A percentile compares a stretch with the other conserved stretches of the same genome.
phyloP scores from a whole-genome alignment of 192 early-diverging fungal species.

The Entomortierella lignicola region DNA sequence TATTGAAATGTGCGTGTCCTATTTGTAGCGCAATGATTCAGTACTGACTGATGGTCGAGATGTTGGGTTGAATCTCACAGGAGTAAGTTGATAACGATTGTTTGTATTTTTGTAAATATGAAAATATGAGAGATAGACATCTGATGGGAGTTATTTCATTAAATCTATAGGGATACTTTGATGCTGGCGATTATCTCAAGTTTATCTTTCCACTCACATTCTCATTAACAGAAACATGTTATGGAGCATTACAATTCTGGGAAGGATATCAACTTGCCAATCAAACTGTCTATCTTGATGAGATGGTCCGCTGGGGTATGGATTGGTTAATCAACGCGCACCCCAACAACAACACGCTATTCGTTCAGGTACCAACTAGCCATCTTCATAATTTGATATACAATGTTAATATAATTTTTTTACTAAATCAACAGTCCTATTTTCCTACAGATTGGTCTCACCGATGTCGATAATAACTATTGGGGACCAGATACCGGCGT shows the following conservation, averaged over 20 bases:
- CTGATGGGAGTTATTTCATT: background rate
- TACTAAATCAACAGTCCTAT: conserved; percentile 13
- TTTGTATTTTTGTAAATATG: too few species aligned
- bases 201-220: conserved; percentile 71
- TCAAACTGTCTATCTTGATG: conserved; percentile 56
- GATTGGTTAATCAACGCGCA: conserved; percentile 73
- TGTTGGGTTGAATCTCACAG: conserved; percentile 52
- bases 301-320: conserved; percentile 68
- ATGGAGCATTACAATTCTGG: conserved; percentile 68
- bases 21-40: conserved; percentile 48
- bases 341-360: conserved; percentile 61
- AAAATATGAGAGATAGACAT: background rate
- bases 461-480: conserved; percentile 64
- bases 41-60: conserved; percentile 58
- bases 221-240: conserved; percentile 57
- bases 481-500: conserved; percentile 69
- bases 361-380: conserved; percentile 55
- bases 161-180: conserved; percentile 57
- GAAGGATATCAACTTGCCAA: conserved; percentile 63
- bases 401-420: background rate
- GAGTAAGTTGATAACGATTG: conserved; percentile 29
- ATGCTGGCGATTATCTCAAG: conserved; percentile 70
- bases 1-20: too few species aligned
- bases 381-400: background rate
- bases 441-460: conserved; percentile 54